These are phyloP conservation scores for Scleroderma bovista DNA, from an alignment of 768 basidiomycete species.

Conservation along the genomic window DNA sequence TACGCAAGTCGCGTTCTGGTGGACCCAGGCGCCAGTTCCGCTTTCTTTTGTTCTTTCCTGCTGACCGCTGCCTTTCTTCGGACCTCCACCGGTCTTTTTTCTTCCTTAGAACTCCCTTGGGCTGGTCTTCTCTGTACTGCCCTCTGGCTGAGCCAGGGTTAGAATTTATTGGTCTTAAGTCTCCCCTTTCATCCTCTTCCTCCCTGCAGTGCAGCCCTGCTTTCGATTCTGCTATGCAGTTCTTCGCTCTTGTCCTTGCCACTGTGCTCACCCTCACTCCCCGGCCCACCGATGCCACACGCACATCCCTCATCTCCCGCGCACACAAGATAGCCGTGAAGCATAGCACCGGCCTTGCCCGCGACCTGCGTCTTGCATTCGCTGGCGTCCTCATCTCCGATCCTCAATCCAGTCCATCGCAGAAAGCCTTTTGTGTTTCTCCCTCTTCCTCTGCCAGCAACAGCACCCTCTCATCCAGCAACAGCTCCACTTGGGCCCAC, in stretches of 20 bases:
- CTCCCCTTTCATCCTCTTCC: constrained; percentile 1
- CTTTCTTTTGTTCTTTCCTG: constrained; percentile 12
- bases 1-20: constrained; percentile 1
- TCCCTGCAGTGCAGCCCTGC: not conserved
- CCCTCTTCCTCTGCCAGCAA: constrained; percentile 10
- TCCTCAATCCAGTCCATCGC: constrained; percentile 23
- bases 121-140: not conserved
- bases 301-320: constrained; percentile 32
- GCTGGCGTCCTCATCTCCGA: constrained; percentile 45
- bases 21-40: not conserved
- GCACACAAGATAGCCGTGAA: constrained; percentile 51
- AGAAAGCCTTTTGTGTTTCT: constrained; percentile 32
- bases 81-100: not conserved
- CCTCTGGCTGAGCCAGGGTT: not conserved
- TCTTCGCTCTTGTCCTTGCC: constrained; percentile 24
- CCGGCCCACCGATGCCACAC: constrained; percentile 17
- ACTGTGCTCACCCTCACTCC: constrained; percentile 24
- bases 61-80: not conserved
- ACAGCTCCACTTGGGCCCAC: not conserved
- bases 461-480: constrained; percentile 2
- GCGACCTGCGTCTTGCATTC: constrained; percentile 66
- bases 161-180: not conserved
- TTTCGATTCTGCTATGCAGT: constrained; percentile 17
- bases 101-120: not conserved
- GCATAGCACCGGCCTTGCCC: constrained; percentile 57